Base-by-base conservation (phyloP, 1,284 basidiomycete genomes). In the Ustilago esculenta region DNA sequence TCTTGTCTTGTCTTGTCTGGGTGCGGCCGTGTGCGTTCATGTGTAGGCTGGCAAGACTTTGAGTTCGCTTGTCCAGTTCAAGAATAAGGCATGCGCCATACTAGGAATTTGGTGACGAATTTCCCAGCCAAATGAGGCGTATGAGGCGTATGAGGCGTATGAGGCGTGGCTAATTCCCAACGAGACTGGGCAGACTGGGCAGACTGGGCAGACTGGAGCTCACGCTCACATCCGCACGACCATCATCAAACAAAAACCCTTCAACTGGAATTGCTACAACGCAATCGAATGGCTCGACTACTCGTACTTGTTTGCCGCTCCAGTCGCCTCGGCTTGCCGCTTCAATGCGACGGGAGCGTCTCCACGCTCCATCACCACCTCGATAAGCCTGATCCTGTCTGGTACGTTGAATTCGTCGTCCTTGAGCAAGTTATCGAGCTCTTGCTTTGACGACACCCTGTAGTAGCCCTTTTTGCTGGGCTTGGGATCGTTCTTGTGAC, bases 321-420 rank as follows among this genome's bases (percentile, higher is more conserved):
- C 59, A 18, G 50, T 83, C 45, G 88, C 72, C 81, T 87, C 84
- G 1, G 85, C 84, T 68, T 86, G 85, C 52, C 83, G 81, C 77
- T 86, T 84, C 57, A 92, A 83, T 25, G 87, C 86, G 36, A 84
- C 82, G 2, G 91, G 91, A 0, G 90, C 90, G 81, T 93, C 92
- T 25, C 86, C 84, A 67, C 86, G 85, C 34, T 85, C 85, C 90
- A 93, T 91, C 57, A 89, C 83, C 9, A 93, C 85, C 82, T 93
- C 91, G 8, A 93, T 88, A 29, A 93, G 83, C 80, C 91, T 90
- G 50, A 91, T 88, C 78, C 86, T 86, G 42, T 87, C 84, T 4
- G 88, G 87, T 30, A 75, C 84, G 1, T 84, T 85, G 73, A 93
- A 92, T 9, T 83, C 76, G 1, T 82, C 63, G 73, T 89, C 84